Base-by-base conservation (phyloP, 352 stramenopile genomes). In the Pythium brachiatum region DNA sequence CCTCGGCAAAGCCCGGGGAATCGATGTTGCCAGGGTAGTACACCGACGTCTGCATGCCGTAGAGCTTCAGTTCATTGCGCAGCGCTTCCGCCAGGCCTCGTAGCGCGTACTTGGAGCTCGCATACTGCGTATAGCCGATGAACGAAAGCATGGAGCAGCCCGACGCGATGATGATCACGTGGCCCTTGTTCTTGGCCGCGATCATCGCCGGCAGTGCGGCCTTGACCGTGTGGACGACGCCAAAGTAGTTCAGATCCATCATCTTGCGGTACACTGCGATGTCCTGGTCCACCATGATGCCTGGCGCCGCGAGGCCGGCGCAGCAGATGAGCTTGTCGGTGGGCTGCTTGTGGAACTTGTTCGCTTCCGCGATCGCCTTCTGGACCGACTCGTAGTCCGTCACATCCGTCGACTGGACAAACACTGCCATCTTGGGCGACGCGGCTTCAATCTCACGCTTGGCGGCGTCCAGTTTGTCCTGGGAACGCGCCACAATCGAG, bases 231-330 rank as follows among this genome's bases (percentile, higher is more conserved):
- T 94, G 72, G 27, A 96, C 68, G 46, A 82, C 81, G 31, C 85
- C 85, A 60, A 96, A 92, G 76, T 94, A 96, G 70, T 96, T 93
- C 52, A 94, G 72, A 55, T 94, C 83, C 81, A 94, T 94, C 50
- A 88, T 86, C 70, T 83, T 80, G 70, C 73, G 82, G 75, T 82
- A 86, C 16, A 91, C 69, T 44, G 64, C 75, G 47, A 92, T 69
- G 34, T 91, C 81, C 50, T 89, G 78, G 15, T 93, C 79, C 43
- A 92, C 20, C 62, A 96, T 87, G 69, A 92, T 92, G 21, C 83
- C 85, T 5, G 84, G 80, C 1, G 70, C 47, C 34, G 81, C 73
- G 21, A 82, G 64, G 3, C 85, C 85, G 5, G 87, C 87, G 21
- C 73, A 84, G 62, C 82, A 92, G 11, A 96, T 27, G 43, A 94